phyloP scores from a whole-genome alignment of 192 early-diverging fungal species.

The Lobosporangium transversale region DNA sequence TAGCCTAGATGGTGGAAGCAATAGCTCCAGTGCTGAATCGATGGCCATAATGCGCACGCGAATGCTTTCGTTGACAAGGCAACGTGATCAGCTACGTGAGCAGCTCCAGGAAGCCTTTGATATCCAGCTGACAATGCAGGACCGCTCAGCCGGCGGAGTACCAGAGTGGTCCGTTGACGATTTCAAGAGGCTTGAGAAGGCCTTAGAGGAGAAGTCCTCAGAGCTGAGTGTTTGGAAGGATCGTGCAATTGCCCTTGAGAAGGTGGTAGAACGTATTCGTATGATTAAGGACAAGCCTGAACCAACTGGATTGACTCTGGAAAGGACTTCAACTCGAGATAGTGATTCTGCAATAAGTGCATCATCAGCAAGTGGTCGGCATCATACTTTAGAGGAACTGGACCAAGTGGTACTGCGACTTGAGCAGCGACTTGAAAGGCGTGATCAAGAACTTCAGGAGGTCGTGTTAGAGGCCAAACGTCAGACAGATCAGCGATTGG shows the following conservation, averaged over 20 bases:
- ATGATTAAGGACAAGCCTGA: constrained; percentile 52
- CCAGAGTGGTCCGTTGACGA: constrained; percentile 45
- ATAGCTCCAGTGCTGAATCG: constrained; percentile 10
- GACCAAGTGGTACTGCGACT: constrained; percentile 46
- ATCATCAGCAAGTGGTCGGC: constrained; percentile 9
- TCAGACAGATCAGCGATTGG: constrained; percentile 41
- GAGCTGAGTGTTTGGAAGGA: constrained; percentile 47
- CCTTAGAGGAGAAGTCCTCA: constrained; percentile 42
- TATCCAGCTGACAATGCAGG: constrained; percentile 40
- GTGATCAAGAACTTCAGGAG: constrained; percentile 48
- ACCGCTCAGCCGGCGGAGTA: constrained; percentile 22
- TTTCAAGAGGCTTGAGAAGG: constrained; percentile 39
- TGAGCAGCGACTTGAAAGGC: constrained; percentile 42
- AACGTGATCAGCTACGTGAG: constrained; percentile 41
- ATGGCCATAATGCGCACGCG: constrained; percentile 42
- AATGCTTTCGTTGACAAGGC: constrained; percentile 40
- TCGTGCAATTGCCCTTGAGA: constrained; percentile 44
- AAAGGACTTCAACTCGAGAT: constrained; percentile 24
- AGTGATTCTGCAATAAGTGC: constrained; percentile 19
- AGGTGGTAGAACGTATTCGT: constrained; percentile 46
- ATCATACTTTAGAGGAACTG: constrained; percentile 43
- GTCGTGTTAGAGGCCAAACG: constrained; percentile 43
- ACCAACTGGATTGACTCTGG: constrained; percentile 36
- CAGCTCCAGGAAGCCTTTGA: constrained; percentile 53
- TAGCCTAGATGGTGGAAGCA: background rate